Evolutionary conservation across 2,329 filamentous ascomycete species (phyloP), one percentile per base, ranked within the genome.

Genomic region (Pyricularia grisea): DNA sequence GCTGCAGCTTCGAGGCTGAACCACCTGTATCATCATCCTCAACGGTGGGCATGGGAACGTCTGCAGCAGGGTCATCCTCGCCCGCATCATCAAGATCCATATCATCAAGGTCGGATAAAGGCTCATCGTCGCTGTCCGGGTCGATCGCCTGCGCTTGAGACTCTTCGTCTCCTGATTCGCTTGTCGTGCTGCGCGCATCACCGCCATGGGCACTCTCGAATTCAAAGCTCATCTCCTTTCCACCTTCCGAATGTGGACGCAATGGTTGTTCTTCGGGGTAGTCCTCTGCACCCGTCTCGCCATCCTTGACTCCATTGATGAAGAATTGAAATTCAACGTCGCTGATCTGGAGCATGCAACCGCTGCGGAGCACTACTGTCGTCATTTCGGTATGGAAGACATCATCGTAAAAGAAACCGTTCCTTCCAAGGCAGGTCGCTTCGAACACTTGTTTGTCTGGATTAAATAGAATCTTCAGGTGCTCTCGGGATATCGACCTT

Each of bases 381-480:
- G 83, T 82, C 50, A 84, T 82, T 23, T 66, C 31, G 69, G 84
- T 84, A 73, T 87, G 84, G 69, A 86, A 84, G 3, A 81, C 79
- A 65, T 89, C 88, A 68, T 91, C 85, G 71, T 88, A 84, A 74
- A 91, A 90, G 74, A 90, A 88, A 6, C 90, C 90, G 73, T 93
- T 93, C 71, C 82, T 83, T 72, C 88, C 85, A 10, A 88, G 74
- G 0, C 85, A 83, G 28, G 84, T 81, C 65, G 91, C 87, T 75
- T 92, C 87, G 74, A 92, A 94, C 7, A 86, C 80, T 25, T 86
- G 82, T 60, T 82, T 82, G 14, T 87, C 81, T 71, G 85, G 82
- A 74, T 91, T 90, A 78, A 89, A 94, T 65, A 85, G 81, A 73
- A 94, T 92, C 74, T 88, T 89, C 66, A 92, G 81, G 76, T 94